These are phyloP conservation scores for Xylaria sp. DNA, from an alignment of 495 filamentous ascomycete species.

Conservation along the genomic window DNA sequence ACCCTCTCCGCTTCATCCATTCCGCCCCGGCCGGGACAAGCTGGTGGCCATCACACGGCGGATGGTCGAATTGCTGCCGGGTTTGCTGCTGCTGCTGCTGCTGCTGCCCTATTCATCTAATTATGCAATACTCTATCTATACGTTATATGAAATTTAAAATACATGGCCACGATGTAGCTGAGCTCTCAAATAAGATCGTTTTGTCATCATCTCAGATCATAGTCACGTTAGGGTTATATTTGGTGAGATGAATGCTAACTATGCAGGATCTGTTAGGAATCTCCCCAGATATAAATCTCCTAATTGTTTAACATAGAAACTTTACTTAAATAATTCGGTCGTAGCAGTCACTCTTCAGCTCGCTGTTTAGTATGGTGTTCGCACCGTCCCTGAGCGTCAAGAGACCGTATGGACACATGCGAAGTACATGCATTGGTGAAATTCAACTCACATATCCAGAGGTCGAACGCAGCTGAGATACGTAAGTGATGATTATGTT, in stretches of 20 bases:
- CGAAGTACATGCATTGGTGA: no score
- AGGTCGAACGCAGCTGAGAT: neutral
- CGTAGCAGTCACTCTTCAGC: no score
- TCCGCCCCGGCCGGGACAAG: neutral
- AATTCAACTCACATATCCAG: no score
- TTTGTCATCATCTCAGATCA: no score
- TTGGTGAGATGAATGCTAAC: neutral
- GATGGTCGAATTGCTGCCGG: slow-evolving; percentile 1
- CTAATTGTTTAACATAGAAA: no score
- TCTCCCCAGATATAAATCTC: no score
- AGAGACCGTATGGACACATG: no score
- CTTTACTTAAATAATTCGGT: no score
- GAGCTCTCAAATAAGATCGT: no score
- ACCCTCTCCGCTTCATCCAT: neutral
- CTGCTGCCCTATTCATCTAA: neutral
- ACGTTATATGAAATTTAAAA: neutral
- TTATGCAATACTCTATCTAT: neutral
- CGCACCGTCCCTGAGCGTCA: no score
- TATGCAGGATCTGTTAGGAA: neutral
- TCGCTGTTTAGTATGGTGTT: no score
- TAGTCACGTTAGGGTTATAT: neutral
- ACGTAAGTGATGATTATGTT: neutral
- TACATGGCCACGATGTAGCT: neutral
- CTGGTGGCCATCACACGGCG: neutral
- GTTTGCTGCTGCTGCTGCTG: neutral